A percentile compares a stretch with the other conserved stretches of the same genome.
These are phyloP conservation scores for Fusarium odoratissimum DNA, from an alignment of 2,329 filamentous ascomycete genomes.

Conservation along the genomic window DNA sequence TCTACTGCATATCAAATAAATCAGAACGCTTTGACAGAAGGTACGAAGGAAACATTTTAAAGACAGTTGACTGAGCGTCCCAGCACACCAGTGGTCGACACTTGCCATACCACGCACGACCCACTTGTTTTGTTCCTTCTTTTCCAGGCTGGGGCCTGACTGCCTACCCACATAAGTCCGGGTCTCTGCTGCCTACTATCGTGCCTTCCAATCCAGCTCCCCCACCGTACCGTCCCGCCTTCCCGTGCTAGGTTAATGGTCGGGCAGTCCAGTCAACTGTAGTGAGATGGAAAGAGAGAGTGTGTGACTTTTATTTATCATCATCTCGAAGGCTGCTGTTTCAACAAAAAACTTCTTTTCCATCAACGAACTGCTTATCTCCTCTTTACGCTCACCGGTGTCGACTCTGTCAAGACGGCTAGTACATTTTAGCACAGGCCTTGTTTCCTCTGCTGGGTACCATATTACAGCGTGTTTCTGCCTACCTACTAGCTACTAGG, in stretches of 20 bases:
- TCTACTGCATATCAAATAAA: background rate
- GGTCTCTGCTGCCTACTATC: constrained; percentile 27
- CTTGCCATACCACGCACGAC: background rate
- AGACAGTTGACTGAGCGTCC: constrained; percentile 3
- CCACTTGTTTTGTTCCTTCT: background rate
- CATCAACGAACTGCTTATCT: background rate
- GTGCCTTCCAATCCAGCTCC: constrained; percentile 31
- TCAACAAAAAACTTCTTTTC: background rate
- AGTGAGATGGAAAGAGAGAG: background rate
- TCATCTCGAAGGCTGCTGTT: constrained; percentile 9
- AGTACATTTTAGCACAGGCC: background rate
- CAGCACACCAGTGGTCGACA: background rate
- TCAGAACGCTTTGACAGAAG: background rate
- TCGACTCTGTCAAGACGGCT: constrained; percentile 2
- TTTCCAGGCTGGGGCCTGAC: background rate
- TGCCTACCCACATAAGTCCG: constrained; percentile 5
- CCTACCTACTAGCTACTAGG: no score
- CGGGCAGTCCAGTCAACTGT: constrained; percentile 18
- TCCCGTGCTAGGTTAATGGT: constrained; percentile 24
- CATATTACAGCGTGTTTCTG: constrained; percentile 19
- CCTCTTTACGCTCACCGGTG: background rate
- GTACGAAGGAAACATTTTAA: background rate
- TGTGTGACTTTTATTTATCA: constrained; percentile 21
- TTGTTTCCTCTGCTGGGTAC: background rate
- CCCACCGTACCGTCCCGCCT: constrained; percentile 33